Conservation (phyloP, 306 rosid species). For the Vigna reflexopilosa region DNA sequence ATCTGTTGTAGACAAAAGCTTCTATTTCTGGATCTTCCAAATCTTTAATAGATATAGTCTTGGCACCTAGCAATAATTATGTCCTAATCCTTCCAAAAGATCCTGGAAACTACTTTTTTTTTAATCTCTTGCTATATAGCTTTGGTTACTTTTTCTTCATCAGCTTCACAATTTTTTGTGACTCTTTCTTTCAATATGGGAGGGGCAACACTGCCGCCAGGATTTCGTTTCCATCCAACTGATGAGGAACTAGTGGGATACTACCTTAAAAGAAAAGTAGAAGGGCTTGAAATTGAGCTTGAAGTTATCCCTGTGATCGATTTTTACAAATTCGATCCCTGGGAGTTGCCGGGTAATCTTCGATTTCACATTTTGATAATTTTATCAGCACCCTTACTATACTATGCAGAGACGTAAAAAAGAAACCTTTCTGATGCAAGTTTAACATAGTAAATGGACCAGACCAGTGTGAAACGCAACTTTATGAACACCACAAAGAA, state of each 20-base stretch:
- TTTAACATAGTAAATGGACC: not conserved
- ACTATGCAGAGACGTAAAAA: not conserved
- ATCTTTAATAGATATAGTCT: constrained; percentile 62
- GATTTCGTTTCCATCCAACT: constrained; percentile 91
- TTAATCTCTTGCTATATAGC: constrained; percentile 26
- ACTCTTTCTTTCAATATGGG: constrained; percentile 37
- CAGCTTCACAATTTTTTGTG: constrained; percentile 5
- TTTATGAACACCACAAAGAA: constrained; percentile 30
- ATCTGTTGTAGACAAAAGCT: constrained; percentile 64
- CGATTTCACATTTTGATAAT: constrained; percentile 22
- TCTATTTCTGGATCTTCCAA: constrained; percentile 86
- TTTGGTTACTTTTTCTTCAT: constrained; percentile 27
- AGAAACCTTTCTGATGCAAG: constrained; percentile 5
- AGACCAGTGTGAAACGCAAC: constrained; percentile 27
- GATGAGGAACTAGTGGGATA: constrained; percentile 89
- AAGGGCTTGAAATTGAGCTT: constrained; percentile 87
- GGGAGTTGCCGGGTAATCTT: constrained; percentile 91
- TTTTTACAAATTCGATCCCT: constrained; percentile 89
- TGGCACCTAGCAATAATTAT: constrained; percentile 52
- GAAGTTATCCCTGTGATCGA: constrained; percentile 87
- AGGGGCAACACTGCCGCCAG: constrained; percentile 72
- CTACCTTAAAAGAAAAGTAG: constrained; percentile 85
- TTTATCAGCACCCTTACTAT: not conserved
- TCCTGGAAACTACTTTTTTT: not conserved
- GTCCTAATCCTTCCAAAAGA: constrained; percentile 25